These are phyloP conservation scores for Paecilomyces niveus DNA, from an alignment of 2,329 filamentous ascomycete genomes.

Conservation along the genomic window DNA sequence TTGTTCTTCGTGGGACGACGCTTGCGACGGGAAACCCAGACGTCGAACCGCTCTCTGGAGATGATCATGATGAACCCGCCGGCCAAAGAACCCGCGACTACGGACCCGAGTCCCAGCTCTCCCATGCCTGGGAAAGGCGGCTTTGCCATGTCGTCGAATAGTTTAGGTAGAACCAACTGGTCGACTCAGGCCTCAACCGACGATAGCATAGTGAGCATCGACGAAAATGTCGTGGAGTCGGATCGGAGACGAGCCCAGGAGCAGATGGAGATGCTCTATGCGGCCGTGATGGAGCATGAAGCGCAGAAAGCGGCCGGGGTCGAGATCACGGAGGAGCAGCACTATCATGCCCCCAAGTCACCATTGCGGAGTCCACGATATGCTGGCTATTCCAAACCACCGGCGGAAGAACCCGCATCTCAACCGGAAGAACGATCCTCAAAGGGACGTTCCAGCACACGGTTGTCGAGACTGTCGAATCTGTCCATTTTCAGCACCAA, in stretches of 20 bases:
- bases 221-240: conserved; percentile 65
- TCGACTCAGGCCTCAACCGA: conserved; percentile 39
- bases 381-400: background rate
- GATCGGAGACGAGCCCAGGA: conserved; percentile 69
- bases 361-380: conserved; percentile 5
- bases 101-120: conserved; percentile 28
- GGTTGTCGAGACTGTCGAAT: conserved; percentile 32
- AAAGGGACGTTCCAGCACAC: conserved; percentile 20
- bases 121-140: conserved; percentile 30
- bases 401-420: conserved; percentile 3
- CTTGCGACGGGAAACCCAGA: conserved; percentile 44
- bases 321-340: conserved; percentile 15
- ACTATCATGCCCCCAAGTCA: conserved; percentile 19
- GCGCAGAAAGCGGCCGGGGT: conserved; percentile 36
- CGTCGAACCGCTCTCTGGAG: conserved; percentile 46
- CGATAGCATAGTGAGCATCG: conserved; percentile 64
- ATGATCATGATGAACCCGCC: conserved; percentile 48
- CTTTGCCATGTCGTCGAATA: conserved; percentile 33
- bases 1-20: conserved; percentile 57
- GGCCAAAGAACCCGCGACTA: conserved; percentile 19
- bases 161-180: conserved; percentile 21
- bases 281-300: conserved; percentile 85
- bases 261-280: conserved; percentile 86
- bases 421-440: conserved; percentile 15
- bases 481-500: conserved; percentile 36